These are phyloP conservation scores for Ceratocystis diversiconidia DNA, from an alignment of 2,329 filamentous ascomycete species.

Conservation along the genomic window DNA sequence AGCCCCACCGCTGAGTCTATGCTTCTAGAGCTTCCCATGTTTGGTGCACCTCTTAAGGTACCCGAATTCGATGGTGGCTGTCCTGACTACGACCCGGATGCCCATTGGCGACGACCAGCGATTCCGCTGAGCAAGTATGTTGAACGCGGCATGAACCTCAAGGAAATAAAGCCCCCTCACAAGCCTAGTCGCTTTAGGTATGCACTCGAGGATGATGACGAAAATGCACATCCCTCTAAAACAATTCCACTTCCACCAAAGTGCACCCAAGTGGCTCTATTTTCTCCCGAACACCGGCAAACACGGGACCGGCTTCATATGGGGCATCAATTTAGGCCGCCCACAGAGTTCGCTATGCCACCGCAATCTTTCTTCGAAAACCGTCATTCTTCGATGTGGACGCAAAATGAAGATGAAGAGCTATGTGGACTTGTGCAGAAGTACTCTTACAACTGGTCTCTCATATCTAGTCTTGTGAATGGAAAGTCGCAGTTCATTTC, in stretches of 20 bases:
- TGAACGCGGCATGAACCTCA: slow-evolving; percentile 62
- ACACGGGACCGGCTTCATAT: slow-evolving; percentile 83
- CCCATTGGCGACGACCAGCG: slow-evolving; percentile 60
- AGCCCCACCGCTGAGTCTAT: slow-evolving; percentile 64
- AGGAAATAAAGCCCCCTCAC: slow-evolving; percentile 47
- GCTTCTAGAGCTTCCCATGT: slow-evolving; percentile 68
- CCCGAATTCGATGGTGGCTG: slow-evolving; percentile 43
- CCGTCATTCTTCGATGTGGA: slow-evolving; percentile 81
- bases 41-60: slow-evolving; percentile 48
- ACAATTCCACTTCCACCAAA: slow-evolving; percentile 46
- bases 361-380: slow-evolving; percentile 80
- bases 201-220: slow-evolving; percentile 54
- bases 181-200: slow-evolving; percentile 80
- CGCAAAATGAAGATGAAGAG: slow-evolving; percentile 77
- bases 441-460: slow-evolving; percentile 93
- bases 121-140: slow-evolving; percentile 78
- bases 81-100: slow-evolving; percentile 51
- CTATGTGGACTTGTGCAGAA: slow-evolving; percentile 73
- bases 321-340: slow-evolving; percentile 83
- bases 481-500: slow-evolving; percentile 66
- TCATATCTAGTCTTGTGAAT: slow-evolving; percentile 70
- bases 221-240: slow-evolving; percentile 24
- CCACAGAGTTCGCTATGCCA: slow-evolving; percentile 84
- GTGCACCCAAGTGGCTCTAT: slow-evolving; percentile 67
- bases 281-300: slow-evolving; percentile 75